These are phyloP conservation scores for Emergomyces orientalis DNA, from an alignment of 2,329 filamentous ascomycete genomes.

Conservation along the genomic window DNA sequence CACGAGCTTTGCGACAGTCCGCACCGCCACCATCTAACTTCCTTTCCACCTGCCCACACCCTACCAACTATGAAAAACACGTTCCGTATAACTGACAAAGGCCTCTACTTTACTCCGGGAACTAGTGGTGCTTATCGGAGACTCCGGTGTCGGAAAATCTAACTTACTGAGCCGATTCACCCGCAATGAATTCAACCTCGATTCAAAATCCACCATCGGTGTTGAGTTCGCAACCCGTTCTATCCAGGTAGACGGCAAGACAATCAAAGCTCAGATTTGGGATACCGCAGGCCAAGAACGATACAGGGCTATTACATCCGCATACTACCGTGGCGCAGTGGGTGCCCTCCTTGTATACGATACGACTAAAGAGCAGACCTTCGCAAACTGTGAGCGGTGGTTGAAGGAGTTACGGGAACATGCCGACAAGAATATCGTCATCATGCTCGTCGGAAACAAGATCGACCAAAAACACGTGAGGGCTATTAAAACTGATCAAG, in stretches of 20 bases:
- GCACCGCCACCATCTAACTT: constrained; percentile 15
- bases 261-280: constrained; percentile 99
- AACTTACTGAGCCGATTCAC: constrained; percentile 99
- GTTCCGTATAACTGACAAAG: neutral
- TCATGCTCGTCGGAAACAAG: constrained; percentile 99
- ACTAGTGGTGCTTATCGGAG: constrained; percentile 93
- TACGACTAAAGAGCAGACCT: constrained; percentile 99
- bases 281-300: constrained; percentile 98
- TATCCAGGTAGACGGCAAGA: constrained; percentile 98
- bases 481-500: constrained; percentile 94
- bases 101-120: constrained; percentile 12
- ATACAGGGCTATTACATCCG: constrained; percentile 97
- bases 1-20: constrained; percentile 17
- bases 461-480: constrained; percentile 98
- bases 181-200: constrained; percentile 98
- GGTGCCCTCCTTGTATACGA: constrained; percentile 97
- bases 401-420: constrained; percentile 97
- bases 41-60: neutral
- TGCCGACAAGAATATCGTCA: constrained; percentile 97
- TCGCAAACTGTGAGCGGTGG: constrained; percentile 98
- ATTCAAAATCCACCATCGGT: constrained; percentile 99
- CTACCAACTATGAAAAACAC: neutral
- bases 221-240: constrained; percentile 98
- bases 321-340: constrained; percentile 96
- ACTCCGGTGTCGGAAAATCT: constrained; percentile 99